Conservation (phyloP, 1,284 basidiomycete species). For the Fomitopsis schrenkii region DNA sequence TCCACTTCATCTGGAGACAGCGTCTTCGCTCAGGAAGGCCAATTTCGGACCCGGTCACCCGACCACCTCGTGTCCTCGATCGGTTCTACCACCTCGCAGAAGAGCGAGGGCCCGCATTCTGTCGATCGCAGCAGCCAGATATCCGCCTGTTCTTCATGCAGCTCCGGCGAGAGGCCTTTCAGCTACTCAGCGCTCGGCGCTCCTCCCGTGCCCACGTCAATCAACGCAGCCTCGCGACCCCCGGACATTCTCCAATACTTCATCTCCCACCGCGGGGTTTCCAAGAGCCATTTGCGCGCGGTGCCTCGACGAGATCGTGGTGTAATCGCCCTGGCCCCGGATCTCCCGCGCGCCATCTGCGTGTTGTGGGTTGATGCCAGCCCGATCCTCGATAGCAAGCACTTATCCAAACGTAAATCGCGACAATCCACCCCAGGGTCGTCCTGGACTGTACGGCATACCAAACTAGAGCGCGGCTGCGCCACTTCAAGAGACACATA, state of each 20-base stretch:
- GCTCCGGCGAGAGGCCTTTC: slow-evolving; percentile 1
- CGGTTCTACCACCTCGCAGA: background rate
- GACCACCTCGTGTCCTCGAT: background rate
- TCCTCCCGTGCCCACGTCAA: background rate
- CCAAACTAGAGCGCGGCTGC: background rate
- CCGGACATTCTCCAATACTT: background rate
- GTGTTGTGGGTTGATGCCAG: background rate
- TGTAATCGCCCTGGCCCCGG: background rate
- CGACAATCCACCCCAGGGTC: background rate
- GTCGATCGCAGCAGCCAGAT: background rate
- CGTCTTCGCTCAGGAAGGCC: background rate
- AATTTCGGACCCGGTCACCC: background rate
- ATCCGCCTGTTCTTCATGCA: background rate
- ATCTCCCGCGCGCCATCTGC: background rate
- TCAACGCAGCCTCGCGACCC: background rate
- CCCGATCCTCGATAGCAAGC: background rate
- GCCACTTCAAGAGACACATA: background rate
- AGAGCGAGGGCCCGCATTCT: background rate
- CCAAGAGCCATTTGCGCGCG: background rate
- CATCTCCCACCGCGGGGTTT: background rate
- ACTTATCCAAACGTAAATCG: background rate
- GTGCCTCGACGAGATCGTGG: background rate
- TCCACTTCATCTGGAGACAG: background rate
- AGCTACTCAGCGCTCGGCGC: background rate
- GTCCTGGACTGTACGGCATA: background rate